Percentiles rank a stretch among this genome's conserved stretches.
Conservation (phyloP, 805 yeast genomes). For the Lachancea waltii region DNA sequence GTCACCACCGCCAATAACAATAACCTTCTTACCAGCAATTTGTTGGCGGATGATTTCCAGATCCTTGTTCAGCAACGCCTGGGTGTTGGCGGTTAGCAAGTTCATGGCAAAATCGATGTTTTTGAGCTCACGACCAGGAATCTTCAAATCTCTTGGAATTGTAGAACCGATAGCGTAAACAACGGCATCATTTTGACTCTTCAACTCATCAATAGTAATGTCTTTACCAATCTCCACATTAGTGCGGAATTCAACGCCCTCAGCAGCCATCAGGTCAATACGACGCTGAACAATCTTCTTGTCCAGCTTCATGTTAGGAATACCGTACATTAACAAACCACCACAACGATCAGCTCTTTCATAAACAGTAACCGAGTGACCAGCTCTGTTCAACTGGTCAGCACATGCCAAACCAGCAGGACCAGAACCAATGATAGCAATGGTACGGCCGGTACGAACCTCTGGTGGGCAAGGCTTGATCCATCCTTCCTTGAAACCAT, state of each 20-base stretch:
- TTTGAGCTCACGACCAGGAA: conserved; percentile 87
- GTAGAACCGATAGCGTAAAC: conserved; percentile 92
- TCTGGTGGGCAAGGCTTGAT: conserved; percentile 76
- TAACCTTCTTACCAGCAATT: conserved; percentile 79
- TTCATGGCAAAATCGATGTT: conserved; percentile 95
- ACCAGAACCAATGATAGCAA: conserved; percentile 92
- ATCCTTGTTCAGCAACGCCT: conserved; percentile 76
- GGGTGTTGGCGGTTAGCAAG: conserved; percentile 78
- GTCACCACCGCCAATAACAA: conserved; percentile 99
- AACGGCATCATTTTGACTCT: conserved; percentile 68
- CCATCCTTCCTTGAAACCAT: conserved; percentile 97
- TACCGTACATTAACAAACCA: conserved; percentile 97
- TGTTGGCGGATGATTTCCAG: conserved; percentile 68
- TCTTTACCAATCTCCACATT: conserved; percentile 82
- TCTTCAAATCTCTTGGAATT: conserved; percentile 88
- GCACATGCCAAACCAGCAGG: conserved; percentile 97
- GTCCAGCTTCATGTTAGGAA: conserved; percentile 97
- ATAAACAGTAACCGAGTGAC: conserved; percentile 84
- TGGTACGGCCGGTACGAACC: conserved; percentile 72
- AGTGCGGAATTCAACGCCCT: conserved; percentile 77
- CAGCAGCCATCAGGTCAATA: conserved; percentile 81
- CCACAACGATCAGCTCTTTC: conserved; percentile 95
- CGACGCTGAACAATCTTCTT: conserved; percentile 89
- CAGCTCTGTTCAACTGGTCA: conserved; percentile 94
- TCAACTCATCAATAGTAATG: conserved; percentile 62